Evolutionary conservation across 2,329 filamentous ascomycete genomes (phyloP), one percentile per base, ranked within the genome.

Genomic region (Cytospora chrysosperma): DNA sequence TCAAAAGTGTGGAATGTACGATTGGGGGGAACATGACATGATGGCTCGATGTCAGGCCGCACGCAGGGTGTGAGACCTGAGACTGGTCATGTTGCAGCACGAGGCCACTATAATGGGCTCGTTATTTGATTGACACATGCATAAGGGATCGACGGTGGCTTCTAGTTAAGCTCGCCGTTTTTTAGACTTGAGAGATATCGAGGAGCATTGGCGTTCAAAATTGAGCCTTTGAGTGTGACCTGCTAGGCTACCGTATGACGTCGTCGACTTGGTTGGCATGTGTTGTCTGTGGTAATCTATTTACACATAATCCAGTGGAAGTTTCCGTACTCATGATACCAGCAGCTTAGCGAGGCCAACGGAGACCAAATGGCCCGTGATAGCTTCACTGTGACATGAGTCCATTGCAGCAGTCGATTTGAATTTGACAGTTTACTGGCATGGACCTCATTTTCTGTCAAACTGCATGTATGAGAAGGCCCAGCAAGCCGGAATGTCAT

Each of bases 151-250:
- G 51, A 21, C 6, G 59, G 55, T n/a, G 21, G 10, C 34, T 50
- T 61, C 40, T 27, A 50, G 51, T 47, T 21, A n/a, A n/a, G 21
- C 37, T 37, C 40, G 28, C 21, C 0, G 24, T 61, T 61, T 50
- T 40, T 61, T 61, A 61, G 59, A 61, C 21, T 34, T 49, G 34
- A 61, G 34, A 61, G 59, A 55, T 55, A 24, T 55, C 24, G 40
- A 55, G 59, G 59, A 28, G 59, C 54, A 50, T 55, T 28, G 59
- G 59, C 43, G 59, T 61, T 55, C 28, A 61, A 61, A 61, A 61
- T 50, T 26, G 34, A 27, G n/a, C 26, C 30, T 19, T 9, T 5
- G n/a, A 53, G 19, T 37, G n/a, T 37, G 24, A 59, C n/a, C n/a
- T n/a, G n/a, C n/a, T 13, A n/a, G n/a, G n/a, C n/a, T 24, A 26